Evolutionary conservation across 2,329 filamentous ascomycete genomes (phyloP), one percentile per base, ranked within the genome.

Genomic region (Neopestalotiopsis rosae): DNA sequence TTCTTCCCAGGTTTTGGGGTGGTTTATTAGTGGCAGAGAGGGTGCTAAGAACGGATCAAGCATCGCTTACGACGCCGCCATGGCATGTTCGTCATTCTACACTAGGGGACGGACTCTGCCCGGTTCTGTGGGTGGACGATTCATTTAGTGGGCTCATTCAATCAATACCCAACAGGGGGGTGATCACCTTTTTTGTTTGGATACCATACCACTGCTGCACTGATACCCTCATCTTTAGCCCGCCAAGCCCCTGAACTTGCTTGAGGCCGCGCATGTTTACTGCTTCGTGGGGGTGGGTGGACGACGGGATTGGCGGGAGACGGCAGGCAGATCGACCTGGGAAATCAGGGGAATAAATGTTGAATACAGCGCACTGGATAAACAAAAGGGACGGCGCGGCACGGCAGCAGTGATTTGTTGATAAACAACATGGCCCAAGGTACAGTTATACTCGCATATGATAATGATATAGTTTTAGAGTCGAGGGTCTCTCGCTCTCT

Each of bases 121-220:
- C 38, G n/a, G 14, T 42, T 49, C 38, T 52, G 61, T 24, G 40
- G 38, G 38, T 64, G 61, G n/a, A 38, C 42, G 61, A 24, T n/a
- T 45, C 20, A 49, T 64, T 28, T 45, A 62, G 38, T 64, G 61
- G 61, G n/a, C 61, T 62, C 38, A 40, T 40, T 64, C 49, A 32
- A 64, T 34, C 34, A 49, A 64, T 13, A 38, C 20, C 30, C 30
- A 30, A 62, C 59, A 40, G 30, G 59, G 32, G 59, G 7, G 45
- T 52, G 45, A 52, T 52, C 45, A 9, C 17, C 1, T 52, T 52
- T 52, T 52, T 52, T 52, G 7, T 52, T 34, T 59, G 28, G 24
- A 28, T 59, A 20, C 57, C 57, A 28, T 59, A 20, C 57, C 57
- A 28, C n/a, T 28, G 24, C 10, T 28, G 24, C 24, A 28, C 24